Evolutionary conservation across 129 eudicot genomes (phyloP).

Genomic region (Calendula officinalis): DNA sequence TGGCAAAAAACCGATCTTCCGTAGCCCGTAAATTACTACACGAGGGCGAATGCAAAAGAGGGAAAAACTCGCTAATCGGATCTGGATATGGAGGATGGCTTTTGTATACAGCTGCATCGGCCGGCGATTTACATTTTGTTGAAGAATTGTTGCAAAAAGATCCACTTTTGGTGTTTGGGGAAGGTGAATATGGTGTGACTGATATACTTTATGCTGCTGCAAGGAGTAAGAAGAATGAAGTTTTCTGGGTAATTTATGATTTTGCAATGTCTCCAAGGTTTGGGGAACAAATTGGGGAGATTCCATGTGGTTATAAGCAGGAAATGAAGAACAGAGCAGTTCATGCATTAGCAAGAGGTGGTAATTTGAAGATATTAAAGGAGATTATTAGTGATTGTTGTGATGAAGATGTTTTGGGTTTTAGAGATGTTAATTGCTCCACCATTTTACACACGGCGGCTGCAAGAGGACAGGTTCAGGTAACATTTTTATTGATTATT

Average conservation of each 20-base stretch:
- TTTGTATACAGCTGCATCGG: slow-evolving; percentile 84
- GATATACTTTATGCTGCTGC: slow-evolving; percentile 92
- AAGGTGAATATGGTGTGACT: slow-evolving; percentile 93
- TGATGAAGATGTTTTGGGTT: slow-evolving; percentile 54
- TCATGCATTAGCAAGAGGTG: slow-evolving; percentile 97
- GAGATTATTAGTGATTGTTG: slow-evolving; percentile 64
- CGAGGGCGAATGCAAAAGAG: slow-evolving; percentile 66
- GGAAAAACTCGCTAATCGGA: slow-evolving; percentile 53
- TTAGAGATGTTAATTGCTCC: slow-evolving; percentile 59
- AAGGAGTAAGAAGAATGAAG: slow-evolving; percentile 68
- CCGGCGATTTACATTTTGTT: slow-evolving; percentile 75
- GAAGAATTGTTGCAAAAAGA: slow-evolving; percentile 55
- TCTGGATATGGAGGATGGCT: slow-evolving; percentile 98
- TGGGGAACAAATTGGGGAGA: slow-evolving; percentile 52
- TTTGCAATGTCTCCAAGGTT: slow-evolving; percentile 70
- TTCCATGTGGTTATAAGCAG: slow-evolving; percentile 63
- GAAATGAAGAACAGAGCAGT: slow-evolving; percentile 88
- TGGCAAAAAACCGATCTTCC: slow-evolving; percentile 62
- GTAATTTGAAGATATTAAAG: slow-evolving; percentile 60
- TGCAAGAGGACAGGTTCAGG: slow-evolving; percentile 89
- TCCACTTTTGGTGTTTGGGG: slow-evolving; percentile 90
- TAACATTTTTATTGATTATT: slow-evolving; percentile 23
- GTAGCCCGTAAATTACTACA: slow-evolving; percentile 59
- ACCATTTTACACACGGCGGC: slow-evolving; percentile 91
- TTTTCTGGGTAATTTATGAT: slow-evolving; percentile 65